Evolutionary conservation across 345 rosid species (phyloP).

Genomic region (Anacardium occidentale): DNA sequence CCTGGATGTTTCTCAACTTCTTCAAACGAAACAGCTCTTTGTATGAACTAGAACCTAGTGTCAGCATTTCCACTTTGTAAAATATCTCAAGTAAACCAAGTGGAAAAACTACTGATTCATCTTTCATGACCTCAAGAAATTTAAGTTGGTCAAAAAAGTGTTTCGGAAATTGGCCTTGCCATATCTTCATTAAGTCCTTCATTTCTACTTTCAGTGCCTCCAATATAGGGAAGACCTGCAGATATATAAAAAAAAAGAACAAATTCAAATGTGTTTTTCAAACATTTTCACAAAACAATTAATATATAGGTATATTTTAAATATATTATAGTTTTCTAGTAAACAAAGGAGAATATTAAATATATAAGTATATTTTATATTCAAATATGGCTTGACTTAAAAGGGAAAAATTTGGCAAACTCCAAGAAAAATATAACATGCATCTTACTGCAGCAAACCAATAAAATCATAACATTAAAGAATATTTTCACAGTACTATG

Average conservation of each 20-base stretch:
- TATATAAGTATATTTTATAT: too few species aligned
- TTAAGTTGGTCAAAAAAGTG: slow-evolving; percentile 1
- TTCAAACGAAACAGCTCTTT: slow-evolving; percentile 5
- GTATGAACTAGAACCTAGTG: background rate
- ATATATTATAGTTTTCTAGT: too few species aligned
- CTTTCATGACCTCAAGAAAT: background rate
- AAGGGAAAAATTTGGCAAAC: too few species aligned
- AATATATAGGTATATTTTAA: too few species aligned
- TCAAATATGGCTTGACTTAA: too few species aligned
- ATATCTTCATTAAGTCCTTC: background rate
- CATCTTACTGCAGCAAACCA: too few species aligned
- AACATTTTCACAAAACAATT: too few species aligned
- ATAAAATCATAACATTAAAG: too few species aligned
- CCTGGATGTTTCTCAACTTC: background rate
- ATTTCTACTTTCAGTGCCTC: slow-evolving; percentile 3
- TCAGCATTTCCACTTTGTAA: slow-evolving; percentile 8
- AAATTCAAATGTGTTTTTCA: too few species aligned
- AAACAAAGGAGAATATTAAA: too few species aligned
- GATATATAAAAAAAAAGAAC: background rate
- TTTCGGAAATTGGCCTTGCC: background rate
- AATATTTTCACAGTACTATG: too few species aligned
- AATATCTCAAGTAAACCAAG: slow-evolving; percentile 17
- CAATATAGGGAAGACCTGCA: slow-evolving; percentile 23
- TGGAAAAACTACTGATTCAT: slow-evolving; percentile 2
- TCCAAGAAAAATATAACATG: too few species aligned